Evolutionary conservation across 805 yeast species (phyloP), one percentile per base, ranked within the genome.

Genomic region (Yarrowia yakushimensis): DNA sequence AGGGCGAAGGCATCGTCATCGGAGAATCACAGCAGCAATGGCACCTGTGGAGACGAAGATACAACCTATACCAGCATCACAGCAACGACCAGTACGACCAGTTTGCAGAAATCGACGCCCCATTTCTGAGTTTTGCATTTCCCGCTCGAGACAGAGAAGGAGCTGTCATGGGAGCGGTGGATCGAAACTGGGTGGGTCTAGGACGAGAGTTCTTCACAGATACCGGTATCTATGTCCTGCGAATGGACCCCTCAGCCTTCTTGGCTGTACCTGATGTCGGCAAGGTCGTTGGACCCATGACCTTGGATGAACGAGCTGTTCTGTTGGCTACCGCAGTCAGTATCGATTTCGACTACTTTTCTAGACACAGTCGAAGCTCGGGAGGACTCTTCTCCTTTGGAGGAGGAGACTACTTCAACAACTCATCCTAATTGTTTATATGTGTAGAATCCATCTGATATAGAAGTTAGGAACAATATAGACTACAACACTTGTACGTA

Each of bases 281-380:
- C 0, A 84, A 76, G 42, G 70, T 34, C 37, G 71, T 28, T 22
- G 48, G 72, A 10, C 72, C 79, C 1, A 73, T 94, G 73, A 82
- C 86, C 4, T 74, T 90, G 43, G 96, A 88, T 71, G 88, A 94
- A 73, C 82, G 96, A 67, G 97, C 97, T 0, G 84, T 91, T 0
- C 70, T 94, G 72, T 77, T 94, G 62, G 96, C 90, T 0, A 88
- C 87, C 65, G 96, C 97, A 0, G 86, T 94, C 1, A 87, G 96
- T 64, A 87, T 94, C 65, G 99, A 94, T 73, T 94, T 90, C 74
- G 99, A 94, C 74, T 94, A 92, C 76, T 94, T 94, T 74, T 89
- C 97, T n/a, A 82, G 98, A 72, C 97, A 92, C 72, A 85, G 93
- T 18, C 79, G 85, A 37, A 79, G 81, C 22, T 80, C 82, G 28